These are phyloP conservation scores for Endocladia muricata DNA, from an alignment of 31 red algal species.

Conservation along the genomic window DNA sequence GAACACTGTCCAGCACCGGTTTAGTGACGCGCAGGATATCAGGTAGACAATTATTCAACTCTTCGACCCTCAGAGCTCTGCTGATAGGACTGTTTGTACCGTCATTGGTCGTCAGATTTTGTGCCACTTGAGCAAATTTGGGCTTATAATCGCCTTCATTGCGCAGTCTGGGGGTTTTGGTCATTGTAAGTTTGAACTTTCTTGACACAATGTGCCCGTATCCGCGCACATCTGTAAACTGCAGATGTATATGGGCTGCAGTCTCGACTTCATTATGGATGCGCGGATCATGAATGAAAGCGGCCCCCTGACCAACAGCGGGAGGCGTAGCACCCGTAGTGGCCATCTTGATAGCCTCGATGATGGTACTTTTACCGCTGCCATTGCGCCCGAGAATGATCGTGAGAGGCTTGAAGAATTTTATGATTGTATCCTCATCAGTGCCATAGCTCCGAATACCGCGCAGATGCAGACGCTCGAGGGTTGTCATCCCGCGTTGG, in stretches of 20 bases:
- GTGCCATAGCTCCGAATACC: constrained; percentile 90
- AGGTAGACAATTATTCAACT: constrained; percentile 79
- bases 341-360: constrained; percentile 95
- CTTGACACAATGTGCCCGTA: constrained; percentile 76
- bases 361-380: constrained; percentile 94
- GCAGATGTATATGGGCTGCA: constrained; percentile 86
- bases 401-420: constrained; percentile 92
- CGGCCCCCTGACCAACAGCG: constrained; percentile 71
- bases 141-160: constrained; percentile 53
- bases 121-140: constrained; percentile 83
- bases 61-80: constrained; percentile 66
- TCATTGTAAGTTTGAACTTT: constrained; percentile 78
- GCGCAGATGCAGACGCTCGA: constrained; percentile 78
- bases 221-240: constrained; percentile 78
- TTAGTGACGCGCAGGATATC: constrained; percentile 89
- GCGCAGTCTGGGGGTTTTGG: constrained; percentile 13
- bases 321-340: constrained; percentile 91
- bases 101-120: constrained; percentile 54
- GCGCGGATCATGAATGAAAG: constrained; percentile 95
- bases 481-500: constrained; percentile 67
- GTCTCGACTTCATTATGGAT: constrained; percentile 72
- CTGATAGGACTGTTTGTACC: neutral
- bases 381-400: constrained; percentile 97
- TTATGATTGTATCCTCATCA: constrained; percentile 73
- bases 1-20: constrained; percentile 92